These are phyloP conservation scores for Gymnopilus junonius DNA, from an alignment of 768 basidiomycete species.

Conservation along the genomic window DNA sequence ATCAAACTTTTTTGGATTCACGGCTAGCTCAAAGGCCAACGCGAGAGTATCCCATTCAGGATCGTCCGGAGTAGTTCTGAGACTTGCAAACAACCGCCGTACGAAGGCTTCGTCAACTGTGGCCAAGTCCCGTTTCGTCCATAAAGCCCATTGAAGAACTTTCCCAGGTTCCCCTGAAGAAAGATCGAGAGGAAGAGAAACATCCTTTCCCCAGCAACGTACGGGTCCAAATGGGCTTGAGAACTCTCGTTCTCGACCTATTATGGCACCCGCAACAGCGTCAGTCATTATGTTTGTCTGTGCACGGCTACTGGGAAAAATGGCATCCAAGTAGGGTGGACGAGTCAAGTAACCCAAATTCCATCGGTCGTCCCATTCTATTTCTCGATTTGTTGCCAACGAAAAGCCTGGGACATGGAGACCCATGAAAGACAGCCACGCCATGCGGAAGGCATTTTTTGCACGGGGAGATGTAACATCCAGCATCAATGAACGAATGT, in stretches of 20 bases:
- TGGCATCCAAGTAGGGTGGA: constrained; percentile 45
- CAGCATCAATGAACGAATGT: constrained; percentile 65
- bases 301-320: constrained; percentile 52
- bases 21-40: constrained; percentile 69
- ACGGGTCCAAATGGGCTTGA: constrained; percentile 67
- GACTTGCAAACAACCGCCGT: constrained; percentile 60
- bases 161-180: constrained; percentile 25
- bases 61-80: constrained; percentile 53
- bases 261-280: constrained; percentile 63
- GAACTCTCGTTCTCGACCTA: constrained; percentile 71
- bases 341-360: constrained; percentile 49
- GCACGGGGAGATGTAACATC: constrained; percentile 46
- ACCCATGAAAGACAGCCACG: constrained; percentile 74
- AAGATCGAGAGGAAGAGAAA: constrained; percentile 58
- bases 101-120: constrained; percentile 54
- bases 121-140: constrained; percentile 52
- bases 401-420: constrained; percentile 73
- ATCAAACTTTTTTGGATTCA: constrained; percentile 59
- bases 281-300: constrained; percentile 51
- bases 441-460: constrained; percentile 62
- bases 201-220: constrained; percentile 63
- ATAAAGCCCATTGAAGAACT: constrained; percentile 35
- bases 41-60: constrained; percentile 67
- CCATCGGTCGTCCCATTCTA: constrained; percentile 75
- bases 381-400: constrained; percentile 28